Conservation (phyloP, 176 grass and related monocot genomes). For the Luzula sylvatica region DNA sequence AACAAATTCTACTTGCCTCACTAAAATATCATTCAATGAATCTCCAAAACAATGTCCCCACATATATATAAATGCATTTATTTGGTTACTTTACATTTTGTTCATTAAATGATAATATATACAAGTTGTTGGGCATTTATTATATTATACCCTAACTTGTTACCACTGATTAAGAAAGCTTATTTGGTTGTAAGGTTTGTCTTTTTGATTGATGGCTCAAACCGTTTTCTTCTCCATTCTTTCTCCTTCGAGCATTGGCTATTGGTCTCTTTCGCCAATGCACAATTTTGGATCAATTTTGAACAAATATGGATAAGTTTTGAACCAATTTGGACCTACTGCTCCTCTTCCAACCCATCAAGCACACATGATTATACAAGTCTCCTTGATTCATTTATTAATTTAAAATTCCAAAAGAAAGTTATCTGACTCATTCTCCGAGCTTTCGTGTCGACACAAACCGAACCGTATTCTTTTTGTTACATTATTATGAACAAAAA, state of each 20-base stretch:
- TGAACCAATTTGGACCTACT: not conserved
- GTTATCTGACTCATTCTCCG: not conserved
- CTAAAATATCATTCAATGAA: not conserved
- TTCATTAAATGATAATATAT: slow-evolving; percentile 1
- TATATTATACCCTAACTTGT: slow-evolving; percentile 25
- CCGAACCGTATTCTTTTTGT: too few species aligned
- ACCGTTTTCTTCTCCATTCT: slow-evolving; percentile 31
- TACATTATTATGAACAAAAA: too few species aligned
- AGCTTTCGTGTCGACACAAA: too few species aligned
- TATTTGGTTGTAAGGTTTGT: slow-evolving; percentile 9
- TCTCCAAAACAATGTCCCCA: not conserved
- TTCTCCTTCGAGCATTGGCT: slow-evolving; percentile 23
- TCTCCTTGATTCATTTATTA: not conserved
- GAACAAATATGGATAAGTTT: slow-evolving; percentile 1
- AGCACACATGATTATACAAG: slow-evolving; percentile 13
- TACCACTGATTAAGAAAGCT: slow-evolving; percentile 18
- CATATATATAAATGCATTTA: too few species aligned
- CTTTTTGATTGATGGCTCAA: slow-evolving; percentile 12
- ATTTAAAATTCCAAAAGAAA: slow-evolving; percentile 8
- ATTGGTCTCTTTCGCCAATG: slow-evolving; percentile 18
- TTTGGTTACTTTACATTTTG: slow-evolving; percentile 2
- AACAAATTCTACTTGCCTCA: slow-evolving; percentile 11
- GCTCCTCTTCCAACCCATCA: not conserved
- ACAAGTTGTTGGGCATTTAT: slow-evolving; percentile 23
- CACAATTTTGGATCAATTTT: slow-evolving; percentile 11